A percentile compares a stretch with the other conserved stretches of the same genome.
Evolutionary conservation across 495 filamentous ascomycete species (phyloP).

Genomic region (Letharia columbiana): DNA sequence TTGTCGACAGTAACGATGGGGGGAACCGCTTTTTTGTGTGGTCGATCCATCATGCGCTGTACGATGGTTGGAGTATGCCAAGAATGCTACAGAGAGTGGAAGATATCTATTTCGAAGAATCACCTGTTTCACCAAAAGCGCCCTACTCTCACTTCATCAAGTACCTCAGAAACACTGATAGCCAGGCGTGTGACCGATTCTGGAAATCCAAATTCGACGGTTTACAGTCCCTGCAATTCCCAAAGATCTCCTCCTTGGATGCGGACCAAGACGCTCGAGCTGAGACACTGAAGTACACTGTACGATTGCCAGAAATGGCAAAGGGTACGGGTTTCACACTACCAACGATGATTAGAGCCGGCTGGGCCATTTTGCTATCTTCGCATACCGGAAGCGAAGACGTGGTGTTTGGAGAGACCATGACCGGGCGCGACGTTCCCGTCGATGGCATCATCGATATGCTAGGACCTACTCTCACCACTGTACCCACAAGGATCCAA

Average conservation of each 20-base stretch:
- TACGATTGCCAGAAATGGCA: conserved; percentile 29
- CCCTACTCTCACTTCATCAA: conserved; percentile 39
- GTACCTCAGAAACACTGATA: conserved; percentile 33
- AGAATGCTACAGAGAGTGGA: conserved; percentile 50
- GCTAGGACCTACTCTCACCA: conserved; percentile 46
- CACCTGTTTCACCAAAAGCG: conserved; percentile 13
- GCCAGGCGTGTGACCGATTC: conserved; percentile 34
- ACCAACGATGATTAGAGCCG: conserved; percentile 44
- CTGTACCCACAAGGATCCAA: conserved; percentile 40
- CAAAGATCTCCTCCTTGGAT: conserved; percentile 7
- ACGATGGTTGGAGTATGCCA: conserved; percentile 61
- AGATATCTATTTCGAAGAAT: conserved; percentile 31
- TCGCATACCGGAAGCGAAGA: conserved; percentile 39
- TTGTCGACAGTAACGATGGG: conserved; percentile 30
- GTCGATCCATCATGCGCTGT: conserved; percentile 61
- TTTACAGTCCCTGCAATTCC: conserved; percentile 25
- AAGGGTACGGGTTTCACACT: conserved; percentile 34
- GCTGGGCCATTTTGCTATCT: conserved; percentile 45
- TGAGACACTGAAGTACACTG: conserved; percentile 19
- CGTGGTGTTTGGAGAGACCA: conserved; percentile 47
- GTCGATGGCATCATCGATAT: conserved; percentile 43
- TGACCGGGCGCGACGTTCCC: conserved; percentile 46
- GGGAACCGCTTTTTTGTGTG: conserved; percentile 43
- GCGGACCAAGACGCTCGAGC: conserved; percentile 34
- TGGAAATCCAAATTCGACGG: conserved; percentile 37